Percentiles rank a stretch among this genome's conserved stretches.
Evolutionary conservation across 1,139 yeast genomes (phyloP).

Genomic region (Sugiyamaella pinicola): DNA sequence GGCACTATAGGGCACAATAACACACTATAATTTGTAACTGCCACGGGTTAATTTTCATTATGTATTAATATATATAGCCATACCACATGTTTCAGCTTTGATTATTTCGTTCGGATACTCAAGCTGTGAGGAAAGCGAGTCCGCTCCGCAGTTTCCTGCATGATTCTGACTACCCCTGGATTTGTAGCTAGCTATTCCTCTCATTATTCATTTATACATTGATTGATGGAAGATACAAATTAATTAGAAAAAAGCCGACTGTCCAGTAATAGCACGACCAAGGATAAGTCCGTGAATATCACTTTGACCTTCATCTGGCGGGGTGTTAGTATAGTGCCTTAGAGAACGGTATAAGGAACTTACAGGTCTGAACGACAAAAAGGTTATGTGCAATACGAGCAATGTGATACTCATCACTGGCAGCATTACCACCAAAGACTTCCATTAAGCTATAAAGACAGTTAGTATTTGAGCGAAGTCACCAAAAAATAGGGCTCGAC

Average conservation of each 20-base stretch:
- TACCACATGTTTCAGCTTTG: no score
- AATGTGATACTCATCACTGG: constrained; percentile 49
- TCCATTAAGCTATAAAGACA: constrained; percentile 42
- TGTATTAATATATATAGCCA: no score
- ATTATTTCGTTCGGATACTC: no score
- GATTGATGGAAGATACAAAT: neutral
- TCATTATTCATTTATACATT: constrained; percentile 4
- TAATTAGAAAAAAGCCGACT: constrained; percentile 42
- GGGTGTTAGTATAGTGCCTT: constrained; percentile 8
- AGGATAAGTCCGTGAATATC: constrained; percentile 49
- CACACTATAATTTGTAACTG: no score
- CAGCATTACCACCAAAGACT: constrained; percentile 50
- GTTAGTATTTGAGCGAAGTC: no score
- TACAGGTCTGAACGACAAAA: constrained; percentile 48
- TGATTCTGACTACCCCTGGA: no score
- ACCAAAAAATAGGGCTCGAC: no score
- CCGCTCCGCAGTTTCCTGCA: no score
- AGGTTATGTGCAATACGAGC: constrained; percentile 49
- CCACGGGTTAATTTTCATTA: no score
- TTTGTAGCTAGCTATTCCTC: no score
- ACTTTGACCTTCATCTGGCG: constrained; percentile 47
- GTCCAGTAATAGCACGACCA: constrained; percentile 50
- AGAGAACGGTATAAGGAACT: constrained; percentile 14
- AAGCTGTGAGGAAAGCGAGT: no score
- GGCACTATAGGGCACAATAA: no score